Base-by-base conservation (phyloP, 768 basidiomycete genomes). In the Gloeostereum incarnatum region DNA sequence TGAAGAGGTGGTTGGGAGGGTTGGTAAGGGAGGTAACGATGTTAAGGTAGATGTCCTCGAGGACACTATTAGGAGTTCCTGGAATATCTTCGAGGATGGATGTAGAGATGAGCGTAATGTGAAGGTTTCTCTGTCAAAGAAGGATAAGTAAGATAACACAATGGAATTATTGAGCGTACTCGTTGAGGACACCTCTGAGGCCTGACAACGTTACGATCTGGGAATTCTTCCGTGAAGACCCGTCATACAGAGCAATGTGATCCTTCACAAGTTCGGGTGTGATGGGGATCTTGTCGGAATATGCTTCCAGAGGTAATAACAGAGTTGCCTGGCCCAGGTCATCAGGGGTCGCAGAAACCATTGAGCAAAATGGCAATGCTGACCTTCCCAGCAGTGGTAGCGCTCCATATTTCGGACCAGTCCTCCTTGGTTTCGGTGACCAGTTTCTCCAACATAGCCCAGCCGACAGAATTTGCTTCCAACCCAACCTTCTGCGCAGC, bases 191-290 rank as follows among this genome's bases (percentile, higher is more conserved):
- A 5, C 89, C 92, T 16, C 92, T 65, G 19, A 97, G 60, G 4
- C 93, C 94, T 0, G 89, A 91, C 24, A 93, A 60, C 0, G 89
- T 89, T 3, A 90, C 69, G 9, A 90, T 56, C 22, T 72, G 69
- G 3, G 72, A 65, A 33, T n/a, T 18, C 26, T 22, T 39, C 17
- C 66, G 60, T 1, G 71, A 61, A 11, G 65, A 52, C 1, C 63
- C 65, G 36, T 85, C 76, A 47, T 69, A 78, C 22, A 90, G 66
- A 21, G 76, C 62, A 40, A 94, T 57, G 53, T 99, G 94, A 50
- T 96, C 91, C 52, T 75, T 78, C 21, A 96, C 62, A 40, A 92
- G 78, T 2, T 89, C 82, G 0, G 77, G 59, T 0, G 82, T 83
- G 36, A 90, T 67, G 35, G 64, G 64, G 13, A 75, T 71, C 14